Conservation (phyloP, 306 rosid species). For the Mimosa pudica region DNA sequence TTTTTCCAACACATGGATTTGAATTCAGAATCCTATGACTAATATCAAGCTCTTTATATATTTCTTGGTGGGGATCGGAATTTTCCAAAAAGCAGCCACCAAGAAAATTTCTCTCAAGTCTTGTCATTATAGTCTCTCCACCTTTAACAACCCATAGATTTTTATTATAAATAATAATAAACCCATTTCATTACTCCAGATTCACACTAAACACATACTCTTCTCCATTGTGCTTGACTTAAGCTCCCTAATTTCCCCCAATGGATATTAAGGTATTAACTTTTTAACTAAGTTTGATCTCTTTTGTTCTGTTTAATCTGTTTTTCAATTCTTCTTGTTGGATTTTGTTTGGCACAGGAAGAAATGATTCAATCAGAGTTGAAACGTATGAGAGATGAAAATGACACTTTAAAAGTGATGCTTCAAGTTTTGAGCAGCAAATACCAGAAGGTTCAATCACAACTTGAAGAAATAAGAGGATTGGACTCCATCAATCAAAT, state of each 20-base stretch:
- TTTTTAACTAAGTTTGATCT: not conserved
- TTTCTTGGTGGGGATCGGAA: not conserved
- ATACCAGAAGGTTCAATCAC: slow-evolving; percentile 46
- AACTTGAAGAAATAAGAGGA: slow-evolving; percentile 35
- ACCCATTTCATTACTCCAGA: slow-evolving; percentile 11
- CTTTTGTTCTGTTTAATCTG: not conserved
- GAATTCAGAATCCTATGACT: slow-evolving; percentile 34
- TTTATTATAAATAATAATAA: slow-evolving; percentile 12
- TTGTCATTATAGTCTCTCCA: not conserved
- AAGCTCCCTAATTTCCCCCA: slow-evolving; percentile 25
- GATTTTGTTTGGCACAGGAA: slow-evolving; percentile 33
- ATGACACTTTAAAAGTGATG: slow-evolving; percentile 52
- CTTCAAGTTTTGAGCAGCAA: slow-evolving; percentile 51
- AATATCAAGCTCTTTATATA: not conserved
- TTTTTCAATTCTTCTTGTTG: slow-evolving; percentile 2
- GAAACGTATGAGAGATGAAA: slow-evolving; percentile 54
- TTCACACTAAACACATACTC: not conserved
- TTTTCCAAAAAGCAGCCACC: slow-evolving; percentile 6
- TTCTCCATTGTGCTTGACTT: not conserved
- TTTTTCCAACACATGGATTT: slow-evolving; percentile 51
- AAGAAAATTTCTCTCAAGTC: slow-evolving; percentile 2
- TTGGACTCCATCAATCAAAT: not conserved
- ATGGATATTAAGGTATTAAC: slow-evolving; percentile 44
- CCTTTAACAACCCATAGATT: slow-evolving; percentile 31
- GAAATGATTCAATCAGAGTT: slow-evolving; percentile 41